These are phyloP conservation scores for Leccinum barrowsii DNA, from an alignment of 768 basidiomycete species.

Conservation along the genomic window DNA sequence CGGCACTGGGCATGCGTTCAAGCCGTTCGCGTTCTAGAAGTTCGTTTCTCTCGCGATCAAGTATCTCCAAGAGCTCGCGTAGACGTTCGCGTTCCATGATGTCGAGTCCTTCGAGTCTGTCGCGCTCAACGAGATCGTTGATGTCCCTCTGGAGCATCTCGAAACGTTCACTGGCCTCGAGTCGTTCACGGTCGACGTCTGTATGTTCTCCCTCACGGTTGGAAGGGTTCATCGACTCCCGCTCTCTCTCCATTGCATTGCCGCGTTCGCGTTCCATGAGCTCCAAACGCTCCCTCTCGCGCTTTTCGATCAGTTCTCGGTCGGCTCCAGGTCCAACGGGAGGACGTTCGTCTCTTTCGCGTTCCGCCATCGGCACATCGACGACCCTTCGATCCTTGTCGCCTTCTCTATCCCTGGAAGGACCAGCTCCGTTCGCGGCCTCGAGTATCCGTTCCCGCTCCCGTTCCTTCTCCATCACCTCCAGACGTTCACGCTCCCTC, in stretches of 20 bases:
- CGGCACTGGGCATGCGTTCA: slow-evolving; percentile 32
- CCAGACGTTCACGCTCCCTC: slow-evolving; percentile 30
- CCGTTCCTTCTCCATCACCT: slow-evolving; percentile 30
- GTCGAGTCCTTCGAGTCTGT: slow-evolving; percentile 29
- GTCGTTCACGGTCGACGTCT: slow-evolving; percentile 27
- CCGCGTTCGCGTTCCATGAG: slow-evolving; percentile 21
- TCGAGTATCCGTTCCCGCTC: slow-evolving; percentile 14
- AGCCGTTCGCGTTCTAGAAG: slow-evolving; percentile 30
- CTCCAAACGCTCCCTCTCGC: slow-evolving; percentile 29
- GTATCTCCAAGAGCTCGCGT: slow-evolving; percentile 27
- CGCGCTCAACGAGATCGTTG: slow-evolving; percentile 28
- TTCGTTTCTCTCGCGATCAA: slow-evolving; percentile 30
- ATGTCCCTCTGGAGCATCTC: slow-evolving; percentile 35
- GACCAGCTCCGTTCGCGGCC: slow-evolving; percentile 2
- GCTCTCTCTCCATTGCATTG: slow-evolving; percentile 13
- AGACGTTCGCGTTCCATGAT: slow-evolving; percentile 29
- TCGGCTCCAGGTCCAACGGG: slow-evolving; percentile 16
- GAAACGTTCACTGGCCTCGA: slow-evolving; percentile 23
- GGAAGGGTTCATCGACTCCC: slow-evolving; percentile 13
- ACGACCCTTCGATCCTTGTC: slow-evolving; percentile 21
- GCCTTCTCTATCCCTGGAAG: slow-evolving; percentile 21
- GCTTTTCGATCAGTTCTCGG: slow-evolving; percentile 21
- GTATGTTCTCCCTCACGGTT: slow-evolving; percentile 21
- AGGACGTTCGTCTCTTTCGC: slow-evolving; percentile 21
- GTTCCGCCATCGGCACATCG: slow-evolving; percentile 16